phyloP scores from a whole-genome alignment of 306 rosid species.

The Pyrus bretschneideri region DNA sequence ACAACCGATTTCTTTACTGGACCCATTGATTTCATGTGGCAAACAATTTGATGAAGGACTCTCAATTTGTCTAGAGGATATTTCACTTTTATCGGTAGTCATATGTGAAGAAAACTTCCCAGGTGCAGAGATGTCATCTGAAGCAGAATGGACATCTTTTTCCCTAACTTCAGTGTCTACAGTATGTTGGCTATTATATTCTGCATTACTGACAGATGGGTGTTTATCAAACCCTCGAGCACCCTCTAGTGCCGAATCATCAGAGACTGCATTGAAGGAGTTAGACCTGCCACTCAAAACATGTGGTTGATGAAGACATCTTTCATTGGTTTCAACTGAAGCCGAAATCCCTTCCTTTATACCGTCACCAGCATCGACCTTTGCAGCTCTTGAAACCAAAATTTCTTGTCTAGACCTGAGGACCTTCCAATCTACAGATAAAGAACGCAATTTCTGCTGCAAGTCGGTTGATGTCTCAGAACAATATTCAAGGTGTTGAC shows the following conservation, averaged over 20 bases:
- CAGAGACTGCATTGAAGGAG: constrained; percentile 28
- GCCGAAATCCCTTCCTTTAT: constrained; percentile 40
- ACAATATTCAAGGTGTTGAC: constrained; percentile 92
- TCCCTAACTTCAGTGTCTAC: constrained; percentile 30
- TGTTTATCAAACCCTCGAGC: constrained; percentile 48
- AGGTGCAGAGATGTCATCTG: constrained; percentile 2
- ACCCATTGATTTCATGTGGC: constrained; percentile 49
- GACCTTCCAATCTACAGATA: constrained; percentile 69
- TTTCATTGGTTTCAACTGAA: constrained; percentile 35
- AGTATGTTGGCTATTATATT: constrained; percentile 46
- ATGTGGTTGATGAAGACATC: constrained; percentile 29
- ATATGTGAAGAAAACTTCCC: neutral
- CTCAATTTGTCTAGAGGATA: constrained; percentile 25
- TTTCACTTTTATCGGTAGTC: constrained; percentile 42
- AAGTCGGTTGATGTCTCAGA: constrained; percentile 65
- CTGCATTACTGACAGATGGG: constrained; percentile 43
- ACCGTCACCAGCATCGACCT: constrained; percentile 39
- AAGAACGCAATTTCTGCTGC: constrained; percentile 80
- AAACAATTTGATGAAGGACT: constrained; percentile 34
- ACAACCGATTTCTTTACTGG: constrained; percentile 30
- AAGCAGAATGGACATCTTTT: constrained; percentile 28
- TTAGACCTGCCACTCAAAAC: constrained; percentile 33
- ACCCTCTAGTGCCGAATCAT: constrained; percentile 38
- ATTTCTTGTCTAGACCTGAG: constrained; percentile 79
- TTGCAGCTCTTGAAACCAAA: constrained; percentile 65